Evolutionary conservation across 352 stramenopile species (phyloP).

Genomic region (Globisporangium takayamanum): DNA sequence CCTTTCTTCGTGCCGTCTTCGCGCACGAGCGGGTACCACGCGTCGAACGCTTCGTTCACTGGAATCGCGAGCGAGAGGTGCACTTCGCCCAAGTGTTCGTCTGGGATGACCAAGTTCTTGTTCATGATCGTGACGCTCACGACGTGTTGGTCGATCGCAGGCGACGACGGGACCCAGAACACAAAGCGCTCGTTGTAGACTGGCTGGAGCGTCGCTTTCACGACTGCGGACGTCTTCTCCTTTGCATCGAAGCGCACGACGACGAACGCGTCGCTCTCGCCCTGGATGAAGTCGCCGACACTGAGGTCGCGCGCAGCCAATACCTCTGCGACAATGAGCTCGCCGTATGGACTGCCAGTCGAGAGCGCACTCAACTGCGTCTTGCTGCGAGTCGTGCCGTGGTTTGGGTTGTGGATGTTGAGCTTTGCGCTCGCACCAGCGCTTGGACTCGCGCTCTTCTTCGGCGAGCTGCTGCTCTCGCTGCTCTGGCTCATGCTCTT

Average conservation of each 20-base stretch:
- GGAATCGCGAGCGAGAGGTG: slow-evolving; percentile 60
- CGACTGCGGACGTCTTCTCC: slow-evolving; percentile 30
- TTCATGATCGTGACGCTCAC: slow-evolving; percentile 47
- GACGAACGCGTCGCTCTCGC: slow-evolving; percentile 37
- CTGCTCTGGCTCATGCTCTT: slow-evolving; percentile 29
- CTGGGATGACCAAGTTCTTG: slow-evolving; percentile 29
- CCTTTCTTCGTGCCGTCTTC: slow-evolving; percentile 52
- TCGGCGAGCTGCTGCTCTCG: slow-evolving; percentile 5
- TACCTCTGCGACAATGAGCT: slow-evolving; percentile 61
- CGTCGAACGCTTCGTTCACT: slow-evolving; percentile 55
- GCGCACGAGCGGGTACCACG: slow-evolving; percentile 65
- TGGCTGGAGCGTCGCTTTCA: slow-evolving; percentile 18
- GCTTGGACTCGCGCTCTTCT: slow-evolving; percentile 5
- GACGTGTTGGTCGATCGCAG: slow-evolving; percentile 30
- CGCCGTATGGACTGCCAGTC: slow-evolving; percentile 48
- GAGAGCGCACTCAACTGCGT: slow-evolving; percentile 19
- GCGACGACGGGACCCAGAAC: slow-evolving; percentile 54
- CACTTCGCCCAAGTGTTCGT: slow-evolving; percentile 63
- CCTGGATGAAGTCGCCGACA: slow-evolving; percentile 31
- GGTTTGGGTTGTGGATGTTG: slow-evolving; percentile 47
- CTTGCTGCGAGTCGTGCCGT: slow-evolving; percentile 7
- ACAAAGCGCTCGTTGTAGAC: slow-evolving; percentile 71
- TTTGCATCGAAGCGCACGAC: slow-evolving; percentile 28
- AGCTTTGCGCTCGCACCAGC: slow-evolving; percentile 24
- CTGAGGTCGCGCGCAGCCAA: slow-evolving; percentile 44